Base-by-base conservation (phyloP, 495 filamentous ascomycete genomes). In the Aspergillus saccharolyticus region DNA sequence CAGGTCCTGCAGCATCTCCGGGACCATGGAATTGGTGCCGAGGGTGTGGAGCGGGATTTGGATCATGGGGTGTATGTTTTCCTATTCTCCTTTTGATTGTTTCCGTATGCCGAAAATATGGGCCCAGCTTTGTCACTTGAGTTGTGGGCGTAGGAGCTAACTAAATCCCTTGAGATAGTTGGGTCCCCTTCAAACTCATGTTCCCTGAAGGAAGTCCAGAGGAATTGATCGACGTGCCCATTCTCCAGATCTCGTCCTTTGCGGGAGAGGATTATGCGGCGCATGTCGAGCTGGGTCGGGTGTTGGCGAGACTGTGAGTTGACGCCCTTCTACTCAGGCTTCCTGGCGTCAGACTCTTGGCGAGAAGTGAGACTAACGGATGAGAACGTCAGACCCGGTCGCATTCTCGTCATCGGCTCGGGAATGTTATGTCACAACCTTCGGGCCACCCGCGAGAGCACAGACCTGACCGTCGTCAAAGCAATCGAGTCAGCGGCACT, bases 151-250 rank as follows among this genome's bases (percentile, higher is more conserved):
- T 9, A 46, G 3, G 4, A 25, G 16, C 46, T 21, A 25, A 24
- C n/a, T 21, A 24, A 15, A 49, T 25, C 1, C 4, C 16, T 9
- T 4, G 9, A n/a, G 15, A 24, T n/a, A 49, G 46, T 14, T 49
- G 46, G 46, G 46, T 49, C 2, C 46, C 46, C 46, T 49, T 49
- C n/a, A 49, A 49, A 24, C 21, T 49, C 12, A 49, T 49, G 46
- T 49, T 49, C 46, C 46, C 46, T 15, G 46, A 49, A 16, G 46
- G 46, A 8, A 24, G 25, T 28, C 25, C 25, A 12, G 46, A 49
- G 10, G 46, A 49, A 14, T 21, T 49, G 46, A 28, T 28, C 25
- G 20, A 49, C 10, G 21, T 49, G 15, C 46, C 46, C 21, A 49
- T 49, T n/a, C 20, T 49, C 20, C 10, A 49, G 16, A 15, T 49